Base-by-base conservation (phyloP, 176 grass and related monocot genomes). In the Aegilops speltoides region DNA sequence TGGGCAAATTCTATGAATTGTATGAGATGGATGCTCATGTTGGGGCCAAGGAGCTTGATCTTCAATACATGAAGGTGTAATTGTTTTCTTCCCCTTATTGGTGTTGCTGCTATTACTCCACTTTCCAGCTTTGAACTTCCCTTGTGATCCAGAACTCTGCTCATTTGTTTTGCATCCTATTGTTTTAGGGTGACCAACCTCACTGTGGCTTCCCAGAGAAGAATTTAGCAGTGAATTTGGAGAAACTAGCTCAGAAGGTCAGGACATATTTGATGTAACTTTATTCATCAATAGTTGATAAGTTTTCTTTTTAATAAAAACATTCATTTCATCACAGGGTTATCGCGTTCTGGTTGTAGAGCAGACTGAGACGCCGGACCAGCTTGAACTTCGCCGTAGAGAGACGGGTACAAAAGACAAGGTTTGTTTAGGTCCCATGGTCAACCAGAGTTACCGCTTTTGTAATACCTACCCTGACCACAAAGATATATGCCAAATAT, bases 1-100 rank as follows among this genome's bases (percentile, higher is more conserved):
- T 98, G 96, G 96, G 96, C 1, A 98, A 95, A 80, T 98, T 98
- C 82, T 98, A 98, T 63, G 96, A 98, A 85, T 89, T 98, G 37
- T 98, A 85, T 82, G 96, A 98, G 84, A 98, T 96, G 96, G 96
- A 98, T 88, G 96, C 96, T 67, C 96, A 98, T 98, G 83, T 98
- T 85, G 96, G 88, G 11, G 88, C 84, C 46, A 95, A 85, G 90
- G 93, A 98, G 64, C 96, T 98, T 88, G 91, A 98, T 94, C 90
- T 98, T 88, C 96, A 98, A 87, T 98, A 98, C 78, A 98, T 98
- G 96, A 98, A 92, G 93, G 93, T 92, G 79, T 7, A 10, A n/a
- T 40, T 29, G 22, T 75, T 29, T 68, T 12, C 68, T 83, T 84
- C 28, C 41, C 57, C 79, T 74, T 76, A 79, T 76, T 73, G 57